Conservation (phyloP, 768 basidiomycete species). For the Boletus eberwhitei region DNA sequence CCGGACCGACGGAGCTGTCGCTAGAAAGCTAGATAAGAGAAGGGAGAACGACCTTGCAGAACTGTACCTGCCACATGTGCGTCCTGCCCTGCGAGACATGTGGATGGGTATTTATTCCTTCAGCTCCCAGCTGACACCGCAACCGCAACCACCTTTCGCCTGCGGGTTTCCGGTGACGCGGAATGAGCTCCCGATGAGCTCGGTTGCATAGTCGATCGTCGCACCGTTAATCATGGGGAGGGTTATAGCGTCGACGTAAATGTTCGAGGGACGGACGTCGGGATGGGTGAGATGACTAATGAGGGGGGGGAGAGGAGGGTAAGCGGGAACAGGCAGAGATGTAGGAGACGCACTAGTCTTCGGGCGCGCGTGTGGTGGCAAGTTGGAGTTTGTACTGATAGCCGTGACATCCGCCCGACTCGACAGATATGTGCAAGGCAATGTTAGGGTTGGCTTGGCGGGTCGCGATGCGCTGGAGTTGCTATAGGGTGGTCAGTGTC, state of each 20-base stretch:
- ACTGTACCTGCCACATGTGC: no score
- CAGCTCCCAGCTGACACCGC: conserved; percentile 88
- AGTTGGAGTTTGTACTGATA: conserved; percentile 95
- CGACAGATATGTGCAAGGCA: conserved; percentile 79
- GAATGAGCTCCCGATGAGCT: conserved; percentile 93
- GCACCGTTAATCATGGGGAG: conserved; percentile 83
- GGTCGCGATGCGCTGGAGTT: conserved; percentile 64
- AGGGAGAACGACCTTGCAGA: no score
- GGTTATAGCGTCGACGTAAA: conserved; percentile 85
- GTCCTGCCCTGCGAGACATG: not conserved
- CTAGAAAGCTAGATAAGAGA: no score
- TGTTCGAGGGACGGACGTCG: conserved; percentile 62
- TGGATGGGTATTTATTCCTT: not conserved
- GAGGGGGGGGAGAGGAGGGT: not conserved
- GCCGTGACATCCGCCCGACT: conserved; percentile 95
- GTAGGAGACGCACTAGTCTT: conserved; percentile 74
- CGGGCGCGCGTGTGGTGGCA: conserved; percentile 53
- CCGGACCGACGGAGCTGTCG: no score
- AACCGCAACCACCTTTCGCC: conserved; percentile 91
- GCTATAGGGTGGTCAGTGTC: conserved; percentile 44
- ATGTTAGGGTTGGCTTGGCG: conserved; percentile 55
- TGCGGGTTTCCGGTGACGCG: conserved; percentile 82
- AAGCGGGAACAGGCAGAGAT: not conserved
- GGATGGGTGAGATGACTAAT: conserved; percentile 72
- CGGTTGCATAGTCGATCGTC: conserved; percentile 87